Percentiles rank a stretch among this genome's conserved stretches.
Evolutionary conservation across 176 grass and related monocot species (phyloP).

Genomic region (Juncus effusus): DNA sequence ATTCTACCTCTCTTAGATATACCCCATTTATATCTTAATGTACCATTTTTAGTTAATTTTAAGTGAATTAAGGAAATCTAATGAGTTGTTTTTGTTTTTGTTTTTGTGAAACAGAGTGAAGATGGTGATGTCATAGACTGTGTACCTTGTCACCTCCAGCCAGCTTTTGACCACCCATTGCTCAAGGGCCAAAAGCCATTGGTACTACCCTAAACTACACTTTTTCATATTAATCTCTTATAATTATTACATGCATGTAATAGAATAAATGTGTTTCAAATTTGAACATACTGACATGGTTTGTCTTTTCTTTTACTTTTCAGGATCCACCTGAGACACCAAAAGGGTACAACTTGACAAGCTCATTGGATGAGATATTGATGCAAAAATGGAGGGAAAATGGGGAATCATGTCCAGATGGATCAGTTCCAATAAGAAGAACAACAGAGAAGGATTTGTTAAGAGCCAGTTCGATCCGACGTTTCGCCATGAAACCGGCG

Average conservation of each 20-base stretch:
- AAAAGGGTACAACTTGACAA: constrained; percentile 11
- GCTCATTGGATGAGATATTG: constrained; percentile 22
- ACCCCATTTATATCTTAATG: background rate
- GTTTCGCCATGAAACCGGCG: constrained; percentile 64
- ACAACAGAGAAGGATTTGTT: constrained; percentile 53
- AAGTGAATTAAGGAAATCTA: background rate
- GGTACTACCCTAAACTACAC: no score
- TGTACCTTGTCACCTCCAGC: constrained; percentile 69
- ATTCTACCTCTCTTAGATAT: background rate
- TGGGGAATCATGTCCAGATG: constrained; percentile 61
- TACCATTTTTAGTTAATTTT: background rate
- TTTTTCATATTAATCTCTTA: background rate
- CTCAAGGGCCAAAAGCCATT: constrained; percentile 58
- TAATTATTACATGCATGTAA: background rate
- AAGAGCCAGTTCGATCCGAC: constrained; percentile 37
- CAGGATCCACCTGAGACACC: constrained; percentile 37
- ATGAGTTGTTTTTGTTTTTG: background rate
- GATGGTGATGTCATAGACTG: constrained; percentile 86
- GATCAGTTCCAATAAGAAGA: constrained; percentile 50
- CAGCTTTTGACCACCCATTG: constrained; percentile 62
- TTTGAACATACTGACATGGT: no score
- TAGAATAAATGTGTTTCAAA: background rate
- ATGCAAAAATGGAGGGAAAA: constrained; percentile 51
- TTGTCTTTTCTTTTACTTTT: background rate
- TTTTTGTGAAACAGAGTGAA: constrained; percentile 40